Evolutionary conservation across 495 filamentous ascomycete genomes (phyloP).

Genomic region (Neurospora sp.): DNA sequence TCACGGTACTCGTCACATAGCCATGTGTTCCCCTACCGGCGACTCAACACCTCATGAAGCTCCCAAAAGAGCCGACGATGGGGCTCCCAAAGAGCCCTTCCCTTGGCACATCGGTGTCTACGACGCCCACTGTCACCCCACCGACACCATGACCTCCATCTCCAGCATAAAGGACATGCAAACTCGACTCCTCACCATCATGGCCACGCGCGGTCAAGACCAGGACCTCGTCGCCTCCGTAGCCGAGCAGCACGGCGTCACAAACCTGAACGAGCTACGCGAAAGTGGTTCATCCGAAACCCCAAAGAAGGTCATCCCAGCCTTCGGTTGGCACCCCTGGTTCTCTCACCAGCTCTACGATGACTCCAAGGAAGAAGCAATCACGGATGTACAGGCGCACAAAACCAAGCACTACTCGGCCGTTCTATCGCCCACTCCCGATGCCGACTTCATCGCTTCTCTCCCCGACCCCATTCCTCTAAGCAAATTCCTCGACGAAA

Average conservation of each 20-base stretch:
- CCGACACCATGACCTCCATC: conserved; percentile 76
- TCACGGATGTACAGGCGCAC: conserved; percentile 10
- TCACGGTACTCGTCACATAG: not conserved
- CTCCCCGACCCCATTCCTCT: conserved; percentile 66
- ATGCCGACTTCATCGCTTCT: conserved; percentile 49
- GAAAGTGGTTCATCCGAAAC: not conserved
- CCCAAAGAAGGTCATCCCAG: conserved; percentile 50
- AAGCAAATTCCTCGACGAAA: conserved; percentile 53
- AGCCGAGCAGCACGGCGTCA: conserved; percentile 38
- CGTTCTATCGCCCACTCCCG: conserved; percentile 46
- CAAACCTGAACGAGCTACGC: conserved; percentile 5
- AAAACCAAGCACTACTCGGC: conserved; percentile 62
- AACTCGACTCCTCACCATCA: conserved; percentile 66
- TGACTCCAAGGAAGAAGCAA: conserved; percentile 32
- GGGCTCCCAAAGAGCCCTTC: conserved; percentile 29
- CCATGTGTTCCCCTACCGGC: conserved; percentile 11
- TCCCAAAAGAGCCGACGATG: not conserved
- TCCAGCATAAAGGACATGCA: conserved; percentile 63
- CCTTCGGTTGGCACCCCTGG: conserved; percentile 99
- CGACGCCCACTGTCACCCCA: conserved; percentile 98
- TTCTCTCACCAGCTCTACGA: conserved; percentile 84
- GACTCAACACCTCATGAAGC: not conserved
- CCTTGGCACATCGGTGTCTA: conserved; percentile 81
- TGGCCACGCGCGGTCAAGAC: conserved; percentile 82
- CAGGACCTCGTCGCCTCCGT: conserved; percentile 71